Base-by-base conservation (phyloP, 2,329 filamentous ascomycete genomes). In the Colletotrichum shisoi region DNA sequence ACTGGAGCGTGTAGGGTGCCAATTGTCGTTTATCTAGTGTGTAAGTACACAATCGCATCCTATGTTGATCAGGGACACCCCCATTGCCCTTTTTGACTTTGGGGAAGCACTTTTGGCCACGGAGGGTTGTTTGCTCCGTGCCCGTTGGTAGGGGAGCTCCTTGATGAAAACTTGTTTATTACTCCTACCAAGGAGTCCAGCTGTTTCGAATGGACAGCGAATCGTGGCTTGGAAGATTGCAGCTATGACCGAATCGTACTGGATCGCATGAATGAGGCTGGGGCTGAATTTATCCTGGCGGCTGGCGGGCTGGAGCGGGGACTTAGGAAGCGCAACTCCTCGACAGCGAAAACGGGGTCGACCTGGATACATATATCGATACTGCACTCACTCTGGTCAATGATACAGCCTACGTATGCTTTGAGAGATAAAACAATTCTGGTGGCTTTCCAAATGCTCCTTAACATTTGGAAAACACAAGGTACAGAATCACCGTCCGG, bases 261-360 rank as follows among this genome's bases (percentile, higher is more conserved):
- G 12, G 24, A 31, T 12, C 19, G 61, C 65, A 56, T 60, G 44
- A 60, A 60, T 34, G 48, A 56, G 54, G 54, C 61, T 57, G 44
- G 37, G 31, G 49, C 49, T 64, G 56, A 49, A 56, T 19, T 12
- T 34, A 12, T 24, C 45, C 15, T 4, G 8, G 17, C 8, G n/a
- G 8, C 15, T 4, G 8, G 17, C 8, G n/a, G 8, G 24, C 21
- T 27, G 37, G n/a, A 46, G n/a, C 7, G 15, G 11, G 11, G 12
- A 37, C 17, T 6, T 17, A 11, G 9, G 31, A 15, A 37, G 31
- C 17, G 6, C 9, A 7, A 17, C 27, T 37, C 12, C n/a, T 21
- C 31, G 21, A 15, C 31, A 21, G 8, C 11, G 31, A 37, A 21
- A 19, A 37, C 2, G 31, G 17, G 17, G 37, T 37, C 31, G 5